phyloP scores from a whole-genome alignment of 2,329 filamentous ascomycete genomes.

The Achaetomium macrosporum region DNA sequence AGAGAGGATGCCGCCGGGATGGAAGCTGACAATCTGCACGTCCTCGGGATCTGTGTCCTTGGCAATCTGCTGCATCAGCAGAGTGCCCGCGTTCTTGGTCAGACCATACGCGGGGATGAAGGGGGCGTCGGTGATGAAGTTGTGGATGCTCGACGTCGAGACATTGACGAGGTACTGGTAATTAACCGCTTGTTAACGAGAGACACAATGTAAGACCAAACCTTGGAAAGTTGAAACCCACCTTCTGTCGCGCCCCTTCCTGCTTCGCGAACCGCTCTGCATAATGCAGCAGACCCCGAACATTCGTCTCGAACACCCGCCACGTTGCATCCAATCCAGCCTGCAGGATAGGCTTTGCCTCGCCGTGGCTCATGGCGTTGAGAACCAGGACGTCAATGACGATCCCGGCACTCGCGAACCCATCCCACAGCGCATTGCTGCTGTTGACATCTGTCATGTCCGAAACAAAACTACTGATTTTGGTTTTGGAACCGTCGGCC shows the following conservation, averaged over 20 bases:
- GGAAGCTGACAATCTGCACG: slow-evolving; percentile 37
- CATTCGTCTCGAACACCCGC: too few relatives aligned
- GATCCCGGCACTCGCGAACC: not conserved
- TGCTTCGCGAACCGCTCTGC: too few relatives aligned
- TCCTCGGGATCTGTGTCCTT: slow-evolving; percentile 28
- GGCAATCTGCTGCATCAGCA: slow-evolving; percentile 35
- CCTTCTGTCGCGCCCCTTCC: too few relatives aligned
- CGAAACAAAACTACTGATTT: not conserved
- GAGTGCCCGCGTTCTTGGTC: slow-evolving; percentile 34
- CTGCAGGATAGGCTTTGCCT: not conserved
- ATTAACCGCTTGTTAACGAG: too few relatives aligned
- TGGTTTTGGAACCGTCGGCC: slow-evolving; percentile 11
- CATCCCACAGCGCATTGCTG: not conserved
- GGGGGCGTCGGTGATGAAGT: not conserved
- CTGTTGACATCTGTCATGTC: not conserved
- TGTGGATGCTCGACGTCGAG: not conserved
- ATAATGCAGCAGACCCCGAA: too few relatives aligned
- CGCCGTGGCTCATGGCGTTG: not conserved
- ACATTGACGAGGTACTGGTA: not conserved
- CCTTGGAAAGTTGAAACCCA: too few relatives aligned
- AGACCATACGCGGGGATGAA: slow-evolving; percentile 29
- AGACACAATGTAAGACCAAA: too few relatives aligned
- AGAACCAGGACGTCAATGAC: slow-evolving; percentile 1
- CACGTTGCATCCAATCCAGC: too few relatives aligned
- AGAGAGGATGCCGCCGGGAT: slow-evolving; percentile 36